Evolutionary conservation across 805 yeast species (phyloP), one percentile per base, ranked within the genome.

Genomic region (Ascoidea tarda): DNA sequence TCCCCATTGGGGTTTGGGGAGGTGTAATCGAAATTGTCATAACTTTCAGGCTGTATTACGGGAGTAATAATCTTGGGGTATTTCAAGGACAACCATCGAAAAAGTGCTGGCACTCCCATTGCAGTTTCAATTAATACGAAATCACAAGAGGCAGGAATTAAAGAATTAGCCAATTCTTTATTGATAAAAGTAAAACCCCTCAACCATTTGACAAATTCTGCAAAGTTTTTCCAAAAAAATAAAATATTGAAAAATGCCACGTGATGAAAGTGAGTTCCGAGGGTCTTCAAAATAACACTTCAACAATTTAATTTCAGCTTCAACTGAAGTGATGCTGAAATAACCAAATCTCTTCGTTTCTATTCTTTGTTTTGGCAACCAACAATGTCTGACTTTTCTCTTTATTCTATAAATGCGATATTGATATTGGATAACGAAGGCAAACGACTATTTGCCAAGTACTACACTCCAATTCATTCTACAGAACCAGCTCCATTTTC

Each of bases 51-150:
- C 14, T 10, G 14, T 38, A 87, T 61, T 5, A 88, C 97, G 0
- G 96, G 95, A 0, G 95, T 79, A 51, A 93, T 87, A 65, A 87
- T 91, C 69, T 91, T 90, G 10, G 99, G 98, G 62, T 89, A 93
- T 65, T 90, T 88, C 57, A 80, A 69, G 1, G 98, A 88, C 50
- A 93, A 73, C 98, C 99, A 93, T 71, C 99, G 78, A 69, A 89
- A 93, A 62, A 93, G 82, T 28, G 99, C 96, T 57, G 99, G 99
- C 58, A 93, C 99, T 74, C 99, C 96, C 93, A 86, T 85, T 16
- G 14, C 45, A 21, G 28, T 21, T 21, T 21, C 28, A 21, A 21
- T 21, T 21, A 21, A 21, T 21, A 21, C 28, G 3, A 21, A 3
- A 21, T 21, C 28, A 21, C 28, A 21, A 21, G 28, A 21, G 21